Evolutionary conservation across 768 basidiomycete species (phyloP).

Genomic region (Rickenella mellea): DNA sequence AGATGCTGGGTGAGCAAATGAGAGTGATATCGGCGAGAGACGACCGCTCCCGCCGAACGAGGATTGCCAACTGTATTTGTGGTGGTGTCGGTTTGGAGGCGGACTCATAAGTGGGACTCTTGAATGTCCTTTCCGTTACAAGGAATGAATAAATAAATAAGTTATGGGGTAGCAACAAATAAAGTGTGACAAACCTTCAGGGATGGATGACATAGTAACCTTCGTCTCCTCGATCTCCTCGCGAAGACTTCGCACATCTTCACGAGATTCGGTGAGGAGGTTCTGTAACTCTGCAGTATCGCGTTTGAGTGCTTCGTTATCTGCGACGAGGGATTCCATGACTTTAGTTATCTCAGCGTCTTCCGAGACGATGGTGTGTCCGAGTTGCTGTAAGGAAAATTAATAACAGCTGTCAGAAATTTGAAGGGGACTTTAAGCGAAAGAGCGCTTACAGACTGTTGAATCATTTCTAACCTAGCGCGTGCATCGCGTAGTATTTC

Average conservation of each 20-base stretch:
- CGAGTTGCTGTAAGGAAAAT: conserved; percentile 5
- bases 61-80: conserved; percentile 35
- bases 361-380: conserved; percentile 19
- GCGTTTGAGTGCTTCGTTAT: conserved; percentile 74
- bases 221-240: conserved; percentile 64
- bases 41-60: too few relatives aligned
- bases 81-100: conserved; percentile 30
- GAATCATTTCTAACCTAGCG: conserved; percentile 49
- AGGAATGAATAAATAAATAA: too few relatives aligned
- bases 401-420: conserved; percentile 11
- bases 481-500: conserved; percentile 59
- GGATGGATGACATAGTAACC: too few relatives aligned
- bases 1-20: too few relatives aligned
- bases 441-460: conserved; percentile 37
- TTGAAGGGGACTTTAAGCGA: neutral
- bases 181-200: too few relatives aligned
- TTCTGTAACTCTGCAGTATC: conserved; percentile 75
- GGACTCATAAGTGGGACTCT: conserved; percentile 19
- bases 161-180: too few relatives aligned
- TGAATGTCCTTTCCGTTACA: too few relatives aligned
- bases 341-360: conserved; percentile 57
- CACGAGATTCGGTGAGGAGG: conserved; percentile 64
- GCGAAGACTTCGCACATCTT: conserved; percentile 60
- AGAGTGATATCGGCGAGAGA: too few relatives aligned
- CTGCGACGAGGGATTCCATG: conserved; percentile 76